Base-by-base conservation (phyloP, 495 filamentous ascomycete species). In the Annulohypoxylon stygium region DNA sequence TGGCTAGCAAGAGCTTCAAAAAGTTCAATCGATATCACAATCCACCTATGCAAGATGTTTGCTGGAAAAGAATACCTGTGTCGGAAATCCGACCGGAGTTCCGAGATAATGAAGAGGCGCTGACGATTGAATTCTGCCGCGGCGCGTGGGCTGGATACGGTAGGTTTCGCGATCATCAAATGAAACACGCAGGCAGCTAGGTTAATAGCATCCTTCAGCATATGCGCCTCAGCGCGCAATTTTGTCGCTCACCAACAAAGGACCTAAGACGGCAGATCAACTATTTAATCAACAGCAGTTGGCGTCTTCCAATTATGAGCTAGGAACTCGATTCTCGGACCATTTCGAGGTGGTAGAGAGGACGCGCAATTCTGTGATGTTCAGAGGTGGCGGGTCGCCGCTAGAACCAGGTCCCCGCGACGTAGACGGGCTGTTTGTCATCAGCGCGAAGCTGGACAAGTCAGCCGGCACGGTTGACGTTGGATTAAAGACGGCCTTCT, bases 321-420 rank as follows among this genome's bases (percentile, higher is more conserved):
- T 87, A 34, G 90, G 90, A 33, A 92, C 90, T 12, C 73, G 86
- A 33, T 86, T 93, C 68, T 92, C 90, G 23, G 91, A 93, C 75
- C 90, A 93, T 80, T 93, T 93, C 76, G 89, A 93, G 77, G 90
- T 93, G 0, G 78, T 93, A 4, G 88, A 90, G 62, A 90, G 91
- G 80, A 89, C 87, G 11, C 81, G 86, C 3, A 86, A 87, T 25
- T 81, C 82, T 4, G 88, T 93, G 41, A 78, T 86, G 11, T 82
- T 92, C 25, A 86, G 91, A 36, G 89, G 87, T 71, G 91, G 90
- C 16, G 91, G 91, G 65, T 87, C 87, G 2, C 91, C 91, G 0
- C 82, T 87, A 37, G 87, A 86, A 23, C 75, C 69, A n/a, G 87
- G 82, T 0, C 86, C 90, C 11, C 83, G 91, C 33, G 83, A 85